Base-by-base conservation (phyloP, 805 yeast genomes). In the Saturnispora galanensis region DNA sequence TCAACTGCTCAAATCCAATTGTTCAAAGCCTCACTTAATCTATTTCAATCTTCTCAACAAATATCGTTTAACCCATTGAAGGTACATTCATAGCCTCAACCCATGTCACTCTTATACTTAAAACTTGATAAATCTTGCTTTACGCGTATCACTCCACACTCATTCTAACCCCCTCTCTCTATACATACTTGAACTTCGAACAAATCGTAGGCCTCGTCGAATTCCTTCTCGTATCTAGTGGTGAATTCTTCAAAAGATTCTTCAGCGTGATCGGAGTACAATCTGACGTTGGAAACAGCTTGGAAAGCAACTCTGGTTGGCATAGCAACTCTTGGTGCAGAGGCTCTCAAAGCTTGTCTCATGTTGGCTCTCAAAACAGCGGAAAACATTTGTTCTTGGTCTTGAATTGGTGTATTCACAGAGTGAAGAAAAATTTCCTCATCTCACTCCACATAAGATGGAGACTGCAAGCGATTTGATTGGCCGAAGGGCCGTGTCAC, bases 181-280 rank as follows among this genome's bases (percentile, higher is more conserved):
- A 38, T 41, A 62, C 67, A 39, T 56, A 63, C 66, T 68, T 81
- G 88, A 48, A 84, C 90, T 71, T 84, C 94, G 56, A 84, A 84
- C 47, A 84, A 70, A 64, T 84, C 94, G 66, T 84, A 84, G 39
- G 95, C 95, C 65, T 84, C 87, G 57, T 93, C 97, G 60, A 93
- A 93, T 66, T 93, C 97, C 70, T 87, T 84, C 73, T 87, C 96
- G 72, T 74, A 79, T 81, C 86, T 75, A 51, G 76, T 74, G 44
- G 95, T 86, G 75, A 87, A 88, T 71, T 89, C 96, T 70, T 88
- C 97, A 55, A 85, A 89, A 44, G 95, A 79, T 72, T 88, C 97
- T 65, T 85, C 95, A 54, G 81, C 85, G 63, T 85, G 94, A 47
- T 71, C 75, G 44, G 95, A 83, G 75, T 84, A 88, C 58, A 72